Base-by-base conservation (phyloP, 1,284 basidiomycete genomes). In the Xerocomus tenax region DNA sequence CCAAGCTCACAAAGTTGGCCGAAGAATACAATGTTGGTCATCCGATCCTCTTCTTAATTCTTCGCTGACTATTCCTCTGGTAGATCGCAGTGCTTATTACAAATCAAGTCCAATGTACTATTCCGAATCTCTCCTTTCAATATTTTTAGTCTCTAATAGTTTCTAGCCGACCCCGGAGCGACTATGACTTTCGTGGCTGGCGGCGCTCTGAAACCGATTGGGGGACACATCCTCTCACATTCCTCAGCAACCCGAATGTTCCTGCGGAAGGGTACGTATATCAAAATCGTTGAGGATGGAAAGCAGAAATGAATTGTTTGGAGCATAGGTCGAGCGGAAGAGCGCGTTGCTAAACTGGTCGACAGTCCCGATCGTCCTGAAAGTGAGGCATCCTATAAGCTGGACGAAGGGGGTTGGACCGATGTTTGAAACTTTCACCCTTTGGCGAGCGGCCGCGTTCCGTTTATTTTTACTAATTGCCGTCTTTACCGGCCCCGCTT, bases 101-200 rank as follows among this genome's bases (percentile, higher is more conserved):
- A 18, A 95, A 96, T 61, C 92, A 96, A 75, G 92, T 91, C 1
- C 86, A 91, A 75, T 87, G 87, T 85, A 63, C 39, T 28, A 9
- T 10, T 42, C 21, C 46, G 25, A 30, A 42, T 48, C 32, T 35
- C 32, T 39, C 32, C 30, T 44, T 50, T 36, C 43, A 10, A 25
- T 35, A 34, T 40, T 29, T 16, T 35, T 45, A 36, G 43, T 53
- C 42, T 49, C 53, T 51, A 7, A 52, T 39, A 55, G 63, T 41
- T 48, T 42, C 26, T 51, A 87, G 88, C 92, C 51, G 92, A 95
- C 64, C 92, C 92, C 21, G 92, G 92, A 42, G 92, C 92, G 41
- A 90, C 88, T 0, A 91, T 93, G 76, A 93, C 91, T 53, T 95
- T 95, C 62, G 91, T 93, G 30, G 91, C 90, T 25, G 89, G 89